Percentiles rank a stretch among this genome's conserved stretches.
Evolutionary conservation across 139 green algal genomes (phyloP).

Genomic region (Coelastrella sp.): DNA sequence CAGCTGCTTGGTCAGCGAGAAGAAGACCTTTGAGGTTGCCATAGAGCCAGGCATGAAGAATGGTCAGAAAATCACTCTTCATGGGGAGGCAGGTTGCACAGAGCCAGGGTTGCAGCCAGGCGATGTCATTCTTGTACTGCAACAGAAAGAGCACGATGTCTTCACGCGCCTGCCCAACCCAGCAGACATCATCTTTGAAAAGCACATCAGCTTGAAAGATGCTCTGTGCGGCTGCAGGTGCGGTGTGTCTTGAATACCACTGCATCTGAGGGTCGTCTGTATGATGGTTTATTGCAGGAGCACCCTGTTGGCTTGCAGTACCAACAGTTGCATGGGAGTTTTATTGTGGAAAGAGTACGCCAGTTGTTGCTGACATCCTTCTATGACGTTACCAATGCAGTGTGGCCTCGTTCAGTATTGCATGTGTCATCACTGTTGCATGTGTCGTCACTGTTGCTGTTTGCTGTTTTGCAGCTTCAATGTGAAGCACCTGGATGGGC

Average conservation of each 20-base stretch:
- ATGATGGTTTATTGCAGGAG: neutral
- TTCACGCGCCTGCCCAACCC: constrained; percentile 85
- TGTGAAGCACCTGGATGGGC: constrained; percentile 90
- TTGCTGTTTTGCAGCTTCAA: constrained; percentile 61
- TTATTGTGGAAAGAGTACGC: too few relatives aligned
- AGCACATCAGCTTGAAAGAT: constrained; percentile 90
- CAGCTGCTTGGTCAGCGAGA: constrained; percentile 85
- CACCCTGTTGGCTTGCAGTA: neutral
- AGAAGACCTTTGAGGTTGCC: constrained; percentile 98
- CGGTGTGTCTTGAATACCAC: too few relatives aligned
- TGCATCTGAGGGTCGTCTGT: too few relatives aligned
- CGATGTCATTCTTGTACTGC: constrained; percentile 96
- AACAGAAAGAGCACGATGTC: constrained; percentile 90
- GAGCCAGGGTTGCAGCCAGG: constrained; percentile 90
- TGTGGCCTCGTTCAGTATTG: too few relatives aligned
- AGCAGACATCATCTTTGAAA: constrained; percentile 92
- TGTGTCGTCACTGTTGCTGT: neutral
- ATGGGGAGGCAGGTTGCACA: constrained; percentile 91
- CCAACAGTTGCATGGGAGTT: too few relatives aligned
- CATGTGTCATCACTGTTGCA: too few relatives aligned
- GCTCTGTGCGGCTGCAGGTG: constrained; percentile 85
- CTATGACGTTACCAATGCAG: too few relatives aligned
- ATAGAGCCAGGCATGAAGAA: constrained; percentile 95
- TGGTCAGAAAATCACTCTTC: constrained; percentile 90
- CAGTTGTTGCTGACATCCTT: too few relatives aligned